These are phyloP conservation scores for Albugo laibachii DNA, from an alignment of 352 stramenopile species.

Conservation along the genomic window DNA sequence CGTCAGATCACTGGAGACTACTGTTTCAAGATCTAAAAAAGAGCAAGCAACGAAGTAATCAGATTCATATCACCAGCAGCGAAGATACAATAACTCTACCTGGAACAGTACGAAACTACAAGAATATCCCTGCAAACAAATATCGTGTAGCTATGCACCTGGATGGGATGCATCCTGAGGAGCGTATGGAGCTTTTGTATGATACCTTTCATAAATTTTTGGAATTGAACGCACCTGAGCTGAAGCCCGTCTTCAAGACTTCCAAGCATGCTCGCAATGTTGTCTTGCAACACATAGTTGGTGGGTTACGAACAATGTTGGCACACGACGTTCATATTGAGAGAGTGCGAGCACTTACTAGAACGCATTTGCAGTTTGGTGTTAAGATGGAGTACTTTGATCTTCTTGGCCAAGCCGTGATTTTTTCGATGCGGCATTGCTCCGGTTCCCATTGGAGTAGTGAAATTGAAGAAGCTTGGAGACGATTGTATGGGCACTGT, in stretches of 20 bases:
- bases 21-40: conserved; percentile 13
- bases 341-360: conserved; percentile 30
- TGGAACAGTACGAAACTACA: too few relatives aligned
- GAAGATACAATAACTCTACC: too few relatives aligned
- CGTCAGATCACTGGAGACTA: conserved; percentile 18
- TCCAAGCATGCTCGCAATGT: conserved; percentile 35
- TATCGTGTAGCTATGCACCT: too few relatives aligned
- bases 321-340: conserved; percentile 29
- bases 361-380: conserved; percentile 44
- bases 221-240: conserved; percentile 31
- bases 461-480: conserved; percentile 25
- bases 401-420: conserved; percentile 27
- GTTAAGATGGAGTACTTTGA: conserved; percentile 48
- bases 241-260: conserved; percentile 38
- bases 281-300: conserved; percentile 41
- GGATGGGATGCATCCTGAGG: too few relatives aligned
- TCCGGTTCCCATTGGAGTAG: conserved; percentile 25
- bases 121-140: too few relatives aligned
- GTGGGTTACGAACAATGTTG: conserved; percentile 37
- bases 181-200: conserved; percentile 28
- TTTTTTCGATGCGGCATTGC: conserved; percentile 34
- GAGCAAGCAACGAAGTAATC: background rate
- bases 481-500: conserved; percentile 32
- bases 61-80: conserved; percentile 10
- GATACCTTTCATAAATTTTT: conserved; percentile 46